These are phyloP conservation scores for Leishmania gerbilli DNA, from an alignment of 208 protist species.

Conservation along the genomic window DNA sequence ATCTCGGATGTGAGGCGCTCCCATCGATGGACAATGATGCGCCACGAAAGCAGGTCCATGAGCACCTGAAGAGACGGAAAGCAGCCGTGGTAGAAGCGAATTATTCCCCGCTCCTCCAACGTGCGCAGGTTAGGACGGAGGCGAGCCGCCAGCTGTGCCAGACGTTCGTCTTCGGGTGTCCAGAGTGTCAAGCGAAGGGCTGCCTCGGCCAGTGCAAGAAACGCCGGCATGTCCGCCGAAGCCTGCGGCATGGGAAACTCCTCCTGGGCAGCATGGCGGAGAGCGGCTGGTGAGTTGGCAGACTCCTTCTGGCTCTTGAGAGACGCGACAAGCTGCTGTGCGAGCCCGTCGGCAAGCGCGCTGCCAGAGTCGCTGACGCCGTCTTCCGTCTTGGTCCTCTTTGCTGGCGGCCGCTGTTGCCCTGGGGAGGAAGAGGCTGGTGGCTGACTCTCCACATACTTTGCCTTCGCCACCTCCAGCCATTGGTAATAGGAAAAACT, in stretches of 20 bases:
- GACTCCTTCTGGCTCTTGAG: not conserved
- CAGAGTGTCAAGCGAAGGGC: constrained; percentile 49
- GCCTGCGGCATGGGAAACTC: constrained; percentile 34
- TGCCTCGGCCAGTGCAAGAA: constrained; percentile 52
- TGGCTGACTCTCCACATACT: not conserved
- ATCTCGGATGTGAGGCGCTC: constrained; percentile 27
- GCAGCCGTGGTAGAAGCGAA: constrained; percentile 26
- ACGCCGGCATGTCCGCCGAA: constrained; percentile 20
- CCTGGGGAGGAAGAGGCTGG: not conserved
- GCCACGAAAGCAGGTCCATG: constrained; percentile 61
- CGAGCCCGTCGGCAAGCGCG: constrained; percentile 15
- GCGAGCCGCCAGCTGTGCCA: constrained; percentile 28
- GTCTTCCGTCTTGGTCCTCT: constrained; percentile 7
- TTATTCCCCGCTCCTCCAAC: constrained; percentile 36
- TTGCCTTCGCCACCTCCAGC: constrained; percentile 32
- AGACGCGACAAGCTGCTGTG: constrained; percentile 16
- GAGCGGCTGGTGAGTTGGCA: not conserved
- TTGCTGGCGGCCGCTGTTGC: not conserved
- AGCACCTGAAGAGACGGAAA: constrained; percentile 56
- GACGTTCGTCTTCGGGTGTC: constrained; percentile 18
- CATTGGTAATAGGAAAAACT: constrained; percentile 47
- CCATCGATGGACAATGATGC: constrained; percentile 49
- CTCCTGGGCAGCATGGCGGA: constrained; percentile 31
- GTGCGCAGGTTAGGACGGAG: constrained; percentile 41
- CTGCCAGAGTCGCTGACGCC: not conserved